phyloP scores from a whole-genome alignment of 192 early-diverging fungal genomes.

The Paraglomus brasilianum region DNA sequence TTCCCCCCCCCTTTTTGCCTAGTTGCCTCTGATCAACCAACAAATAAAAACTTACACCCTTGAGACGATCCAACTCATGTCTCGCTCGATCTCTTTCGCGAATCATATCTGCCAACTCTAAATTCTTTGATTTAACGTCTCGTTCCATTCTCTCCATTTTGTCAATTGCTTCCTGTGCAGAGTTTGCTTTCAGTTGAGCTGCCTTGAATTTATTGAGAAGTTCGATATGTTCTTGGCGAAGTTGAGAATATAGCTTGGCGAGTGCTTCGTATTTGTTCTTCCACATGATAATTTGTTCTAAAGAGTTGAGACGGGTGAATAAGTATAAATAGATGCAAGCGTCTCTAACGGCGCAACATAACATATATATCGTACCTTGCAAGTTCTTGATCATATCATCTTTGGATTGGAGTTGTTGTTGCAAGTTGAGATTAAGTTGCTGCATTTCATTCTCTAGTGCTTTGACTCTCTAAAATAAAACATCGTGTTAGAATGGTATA shows the following conservation, averaged over 20 bases:
- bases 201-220: conserved; percentile 89
- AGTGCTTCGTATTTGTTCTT: conserved; percentile 97
- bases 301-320: neutral
- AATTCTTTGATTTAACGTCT: conserved; percentile 72
- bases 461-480: conserved; percentile 62
- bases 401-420: conserved; percentile 75
- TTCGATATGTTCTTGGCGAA: conserved; percentile 94
- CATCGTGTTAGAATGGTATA: neutral
- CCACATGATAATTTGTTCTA: conserved; percentile 93
- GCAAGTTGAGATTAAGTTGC: conserved; percentile 64
- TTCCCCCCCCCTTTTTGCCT: too few relatives aligned
- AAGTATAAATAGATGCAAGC: neutral
- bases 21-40: too few relatives aligned
- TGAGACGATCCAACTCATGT: conserved; percentile 59
- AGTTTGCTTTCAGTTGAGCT: conserved; percentile 76
- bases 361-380: conserved; percentile 57
- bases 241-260: conserved; percentile 96
- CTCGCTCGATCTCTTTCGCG: conserved; percentile 85
- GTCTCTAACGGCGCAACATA: neutral
- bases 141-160: conserved; percentile 79
- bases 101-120: conserved; percentile 82
- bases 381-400: conserved; percentile 82
- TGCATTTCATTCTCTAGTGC: conserved; percentile 82
- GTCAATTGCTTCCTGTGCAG: conserved; percentile 79
- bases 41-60: conserved; percentile 8